phyloP scores from a whole-genome alignment of 1,139 yeast genomes.

The Candida pseudocylindracea region DNA sequence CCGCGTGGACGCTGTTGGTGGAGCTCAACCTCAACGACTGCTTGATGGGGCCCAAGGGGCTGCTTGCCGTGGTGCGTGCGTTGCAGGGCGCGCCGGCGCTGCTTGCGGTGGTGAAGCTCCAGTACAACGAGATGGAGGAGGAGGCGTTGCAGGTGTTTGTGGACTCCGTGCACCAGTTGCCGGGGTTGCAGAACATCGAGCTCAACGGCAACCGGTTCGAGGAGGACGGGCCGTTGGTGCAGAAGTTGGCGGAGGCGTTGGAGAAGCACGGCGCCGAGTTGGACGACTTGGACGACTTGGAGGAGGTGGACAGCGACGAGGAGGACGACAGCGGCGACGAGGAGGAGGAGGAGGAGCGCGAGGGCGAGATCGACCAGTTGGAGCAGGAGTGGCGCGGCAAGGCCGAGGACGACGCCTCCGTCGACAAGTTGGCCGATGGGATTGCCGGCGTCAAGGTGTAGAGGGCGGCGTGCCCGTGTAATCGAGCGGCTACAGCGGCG shows the following conservation, averaged over 20 bases:
- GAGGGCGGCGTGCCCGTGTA: too few relatives aligned
- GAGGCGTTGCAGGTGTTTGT: slow-evolving; percentile 36
- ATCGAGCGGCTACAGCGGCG: too few relatives aligned
- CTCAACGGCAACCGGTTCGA: slow-evolving; percentile 78
- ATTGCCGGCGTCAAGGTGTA: background rate
- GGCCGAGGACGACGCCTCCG: slow-evolving; percentile 12
- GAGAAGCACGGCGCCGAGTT: slow-evolving; percentile 68
- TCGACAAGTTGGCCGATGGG: slow-evolving; percentile 22
- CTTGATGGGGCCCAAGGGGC: slow-evolving; percentile 60
- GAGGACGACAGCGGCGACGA: slow-evolving; percentile 56
- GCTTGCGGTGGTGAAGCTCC: slow-evolving; percentile 10
- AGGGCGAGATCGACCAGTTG: slow-evolving; percentile 28
- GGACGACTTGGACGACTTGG: slow-evolving; percentile 86
- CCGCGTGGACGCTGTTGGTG: slow-evolving; percentile 21
- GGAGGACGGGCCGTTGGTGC: slow-evolving; percentile 17
- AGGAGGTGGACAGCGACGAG: slow-evolving; percentile 71
- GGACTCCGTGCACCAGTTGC: slow-evolving; percentile 28
- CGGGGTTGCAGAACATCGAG: slow-evolving; percentile 44
- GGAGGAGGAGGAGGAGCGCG: slow-evolving; percentile 33
- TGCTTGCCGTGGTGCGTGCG: slow-evolving; percentile 26
- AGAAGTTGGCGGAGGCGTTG: slow-evolving; percentile 11
- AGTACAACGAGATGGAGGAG: slow-evolving; percentile 12
- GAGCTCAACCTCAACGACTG: slow-evolving; percentile 85
- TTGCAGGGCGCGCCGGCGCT: slow-evolving; percentile 14
- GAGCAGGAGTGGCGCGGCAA: slow-evolving; percentile 31